These are phyloP conservation scores for Hyaloperonospora arabidopsidis DNA, from an alignment of 352 stramenopile species.

Conservation along the genomic window DNA sequence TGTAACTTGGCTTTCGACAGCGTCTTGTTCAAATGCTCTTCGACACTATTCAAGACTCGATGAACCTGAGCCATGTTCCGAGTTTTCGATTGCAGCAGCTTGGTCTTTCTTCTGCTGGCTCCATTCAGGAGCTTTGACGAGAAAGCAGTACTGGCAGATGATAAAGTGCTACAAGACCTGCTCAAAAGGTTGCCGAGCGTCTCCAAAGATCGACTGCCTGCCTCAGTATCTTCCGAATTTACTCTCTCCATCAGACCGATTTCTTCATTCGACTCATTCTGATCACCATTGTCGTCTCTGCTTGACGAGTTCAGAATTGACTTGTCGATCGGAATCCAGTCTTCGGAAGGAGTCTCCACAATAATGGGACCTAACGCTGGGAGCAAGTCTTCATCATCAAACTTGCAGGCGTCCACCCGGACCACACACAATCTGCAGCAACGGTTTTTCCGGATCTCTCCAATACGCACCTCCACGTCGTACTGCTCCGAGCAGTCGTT, in stretches of 20 bases:
- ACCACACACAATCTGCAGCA: slow-evolving; percentile 43
- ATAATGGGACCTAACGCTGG: slow-evolving; percentile 36
- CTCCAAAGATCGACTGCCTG: slow-evolving; percentile 38
- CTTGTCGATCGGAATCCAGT: slow-evolving; percentile 21
- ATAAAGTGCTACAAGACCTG: slow-evolving; percentile 14
- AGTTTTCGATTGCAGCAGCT: slow-evolving; percentile 7
- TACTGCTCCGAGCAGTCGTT: slow-evolving; percentile 38
- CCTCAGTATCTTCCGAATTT: slow-evolving; percentile 33
- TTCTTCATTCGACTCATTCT: slow-evolving; percentile 19
- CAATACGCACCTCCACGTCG: slow-evolving; percentile 42
- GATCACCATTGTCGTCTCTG: slow-evolving; percentile 14
- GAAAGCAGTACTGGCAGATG: slow-evolving; percentile 10
- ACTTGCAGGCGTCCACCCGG: slow-evolving; percentile 43
- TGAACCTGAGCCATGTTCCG: slow-evolving; percentile 21
- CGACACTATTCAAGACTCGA: not conserved
- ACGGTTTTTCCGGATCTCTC: slow-evolving; percentile 39
- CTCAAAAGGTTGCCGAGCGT: slow-evolving; percentile 36
- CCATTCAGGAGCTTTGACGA: not conserved
- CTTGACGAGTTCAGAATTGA: slow-evolving; percentile 10
- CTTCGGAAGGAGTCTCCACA: slow-evolving; percentile 32
- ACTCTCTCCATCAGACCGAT: slow-evolving; percentile 32
- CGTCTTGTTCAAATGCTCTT: not conserved
- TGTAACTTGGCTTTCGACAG: not conserved
- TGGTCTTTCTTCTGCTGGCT: slow-evolving; percentile 12
- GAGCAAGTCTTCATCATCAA: slow-evolving; percentile 45